These are phyloP conservation scores for Emiliania huxleyi DNA, from an alignment of 78 protist species.

Conservation along the genomic window DNA sequence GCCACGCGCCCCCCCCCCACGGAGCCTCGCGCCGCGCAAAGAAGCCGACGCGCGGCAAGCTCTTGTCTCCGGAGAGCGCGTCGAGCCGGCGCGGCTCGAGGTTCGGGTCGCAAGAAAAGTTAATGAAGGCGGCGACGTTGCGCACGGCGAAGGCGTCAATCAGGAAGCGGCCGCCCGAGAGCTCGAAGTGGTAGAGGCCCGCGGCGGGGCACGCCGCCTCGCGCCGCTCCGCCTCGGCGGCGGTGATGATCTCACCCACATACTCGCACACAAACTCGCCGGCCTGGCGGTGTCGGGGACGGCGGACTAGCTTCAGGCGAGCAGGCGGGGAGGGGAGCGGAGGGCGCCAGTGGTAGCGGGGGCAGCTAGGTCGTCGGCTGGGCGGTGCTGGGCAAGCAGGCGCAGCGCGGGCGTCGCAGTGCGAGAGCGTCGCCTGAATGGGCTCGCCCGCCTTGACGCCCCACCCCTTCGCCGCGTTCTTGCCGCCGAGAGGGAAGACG, in stretches of 20 bases:
- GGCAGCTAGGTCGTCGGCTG: too few species aligned
- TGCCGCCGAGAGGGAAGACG: too few species aligned
- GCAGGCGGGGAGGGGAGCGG: too few species aligned
- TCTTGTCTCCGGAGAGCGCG: background rate
- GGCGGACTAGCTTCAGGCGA: too few species aligned
- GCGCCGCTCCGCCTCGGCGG: background rate
- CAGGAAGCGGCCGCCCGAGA: background rate
- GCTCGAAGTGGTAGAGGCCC: background rate
- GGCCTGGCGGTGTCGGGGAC: too few species aligned
- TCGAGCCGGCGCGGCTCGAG: background rate
- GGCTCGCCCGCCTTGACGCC: too few species aligned
- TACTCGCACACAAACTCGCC: background rate
- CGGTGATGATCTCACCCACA: background rate
- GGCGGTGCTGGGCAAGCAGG: too few species aligned
- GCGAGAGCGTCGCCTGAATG: too few species aligned
- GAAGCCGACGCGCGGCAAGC: background rate
- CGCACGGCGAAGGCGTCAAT: background rate
- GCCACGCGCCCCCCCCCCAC: too few species aligned
- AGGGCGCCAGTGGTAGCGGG: too few species aligned
- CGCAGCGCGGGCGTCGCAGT: too few species aligned
- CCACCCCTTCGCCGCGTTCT: too few species aligned
- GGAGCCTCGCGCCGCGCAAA: background rate
- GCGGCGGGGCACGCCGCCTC: background rate
- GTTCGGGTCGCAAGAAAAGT: background rate
- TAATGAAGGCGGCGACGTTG: slow-evolving; percentile 8